Base-by-base conservation (phyloP, 352 stramenopile species). In the Phytophthora boehmeriae region DNA sequence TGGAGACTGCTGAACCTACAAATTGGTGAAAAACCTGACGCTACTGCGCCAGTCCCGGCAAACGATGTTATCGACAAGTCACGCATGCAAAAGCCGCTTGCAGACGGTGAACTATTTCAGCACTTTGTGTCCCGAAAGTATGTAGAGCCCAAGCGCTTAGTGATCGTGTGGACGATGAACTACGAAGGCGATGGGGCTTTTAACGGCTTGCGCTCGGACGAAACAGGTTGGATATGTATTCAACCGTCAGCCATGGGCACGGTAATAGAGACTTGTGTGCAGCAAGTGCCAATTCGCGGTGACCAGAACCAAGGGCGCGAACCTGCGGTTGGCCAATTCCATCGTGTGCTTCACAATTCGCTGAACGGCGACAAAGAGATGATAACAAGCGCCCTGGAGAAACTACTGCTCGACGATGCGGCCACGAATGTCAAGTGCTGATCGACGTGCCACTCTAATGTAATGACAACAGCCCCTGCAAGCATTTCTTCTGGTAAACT, bases 161-260 rank as follows among this genome's bases (percentile, higher is more conserved):
- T 85, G 50, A 36, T 86, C 1, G 76, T 86, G 19, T 89, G 76
- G 79, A 78, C 74, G n/a, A 63, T 69, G 11, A 63, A 70, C 4
- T 74, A 63, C 0, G 63, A 84, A 22, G 71, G 74, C 8, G 63
- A 72, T 28, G 54, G 68, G 6, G 39, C 22, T 11, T 67, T 73
- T 9, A 63, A 16, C 0, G 61, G 56, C 13, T 39, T 75, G n/a
- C 39, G 70, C n/a, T 20, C 61, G 0, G 66, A 75, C n/a, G 61
- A 71, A 54, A 68, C 54, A 2, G 55, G 42, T 1, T 75, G 66
- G 66, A 25, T 71, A 17, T 35, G 27, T 34, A 9, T 71, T 11
- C 39, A 55, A 11, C 56, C 44, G 30, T 51, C 49, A 0, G 4
- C 11, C 8, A 52, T 30, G 1, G 56, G 50, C 20, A 61, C 71